A percentile compares a stretch with the other conserved stretches of the same genome.
Conservation (phyloP, 805 yeast species). For the Candida sakaeoensis region DNA sequence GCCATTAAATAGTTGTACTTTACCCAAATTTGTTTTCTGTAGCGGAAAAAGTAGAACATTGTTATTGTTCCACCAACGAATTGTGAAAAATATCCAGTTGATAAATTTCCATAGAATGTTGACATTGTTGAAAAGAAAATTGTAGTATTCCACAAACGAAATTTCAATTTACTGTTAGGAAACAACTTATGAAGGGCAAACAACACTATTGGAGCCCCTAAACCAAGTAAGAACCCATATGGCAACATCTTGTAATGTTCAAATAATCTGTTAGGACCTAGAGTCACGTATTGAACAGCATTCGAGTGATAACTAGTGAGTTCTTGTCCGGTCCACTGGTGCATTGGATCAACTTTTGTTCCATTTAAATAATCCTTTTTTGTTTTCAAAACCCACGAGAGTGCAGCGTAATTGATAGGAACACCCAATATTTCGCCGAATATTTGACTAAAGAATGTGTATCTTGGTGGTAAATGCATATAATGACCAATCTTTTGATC, state of each 20-base stretch:
- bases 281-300: constrained; percentile 42
- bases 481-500: constrained; percentile 46
- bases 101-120: constrained; percentile 41
- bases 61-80: constrained; percentile 41
- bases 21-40: constrained; percentile 32
- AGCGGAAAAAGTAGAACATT: constrained; percentile 38
- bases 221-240: constrained; percentile 38
- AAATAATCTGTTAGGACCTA: constrained; percentile 41
- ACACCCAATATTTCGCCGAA: constrained; percentile 48
- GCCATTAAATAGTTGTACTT: constrained; percentile 43
- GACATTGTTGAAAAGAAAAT: constrained; percentile 43
- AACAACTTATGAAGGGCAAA: constrained; percentile 20
- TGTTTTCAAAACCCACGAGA: constrained; percentile 40
- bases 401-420: constrained; percentile 43
- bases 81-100: constrained; percentile 42
- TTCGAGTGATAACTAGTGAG: constrained; percentile 37
- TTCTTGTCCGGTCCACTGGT: constrained; percentile 47
- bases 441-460: constrained; percentile 46
- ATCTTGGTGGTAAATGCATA: constrained; percentile 46
- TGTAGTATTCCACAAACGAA: constrained; percentile 39
- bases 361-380: constrained; percentile 32
- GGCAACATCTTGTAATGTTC: constrained; percentile 37
- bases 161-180: constrained; percentile 19
- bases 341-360: constrained; percentile 33
- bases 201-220: constrained; percentile 29